Base-by-base conservation (phyloP, 129 eudicot species). In the Ambrosia artemisiifolia region DNA sequence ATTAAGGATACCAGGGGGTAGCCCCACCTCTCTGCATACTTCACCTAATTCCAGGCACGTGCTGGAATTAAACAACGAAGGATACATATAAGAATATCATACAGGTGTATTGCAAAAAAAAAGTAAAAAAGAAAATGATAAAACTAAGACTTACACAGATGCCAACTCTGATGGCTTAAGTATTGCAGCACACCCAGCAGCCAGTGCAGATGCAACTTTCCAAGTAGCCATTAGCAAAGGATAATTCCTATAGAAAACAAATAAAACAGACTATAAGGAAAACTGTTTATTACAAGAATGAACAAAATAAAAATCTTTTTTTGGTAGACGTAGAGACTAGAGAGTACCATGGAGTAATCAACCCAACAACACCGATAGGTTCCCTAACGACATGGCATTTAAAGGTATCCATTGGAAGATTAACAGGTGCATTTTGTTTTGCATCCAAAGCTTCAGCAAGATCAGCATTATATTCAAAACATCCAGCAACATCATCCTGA, bases 161-260 rank as follows among this genome's bases (percentile, higher is more conserved):
- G 97, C 94, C 79, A 90, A 69, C 72, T 95, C 99, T 11, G 99
- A 95, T 59, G 99, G 99, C 87, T 95, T 95, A 66, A 95, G 96
- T 66, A 95, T 76, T 49, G 97, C 99, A 76, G 96, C 82, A 86
- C 99, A 95, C 3, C 99, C 99, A 78, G 99, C 99, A 47, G 97
- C 99, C 47, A 95, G 86, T 56, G 99, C 97, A 85, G 99, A 91
- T 80, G 99, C 99, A 69, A 95, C 88, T 85, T 95, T 95, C 99
- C 99, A 95, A 3, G 97, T 91, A 55, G 99, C 97, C 99, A 95
- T 95, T 71, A 95, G 63, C 83, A 95, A 74, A 35, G 99, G 99
- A 76, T 95, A 95, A 77, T 95, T 95, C 99, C 99, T 95, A 47
- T 12, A 51, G 11, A 63, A 34, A 38, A 53, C 3, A 44, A 9